Evolutionary conservation across 768 basidiomycete species (phyloP).

Genomic region (Leucosporidium scottii): DNA sequence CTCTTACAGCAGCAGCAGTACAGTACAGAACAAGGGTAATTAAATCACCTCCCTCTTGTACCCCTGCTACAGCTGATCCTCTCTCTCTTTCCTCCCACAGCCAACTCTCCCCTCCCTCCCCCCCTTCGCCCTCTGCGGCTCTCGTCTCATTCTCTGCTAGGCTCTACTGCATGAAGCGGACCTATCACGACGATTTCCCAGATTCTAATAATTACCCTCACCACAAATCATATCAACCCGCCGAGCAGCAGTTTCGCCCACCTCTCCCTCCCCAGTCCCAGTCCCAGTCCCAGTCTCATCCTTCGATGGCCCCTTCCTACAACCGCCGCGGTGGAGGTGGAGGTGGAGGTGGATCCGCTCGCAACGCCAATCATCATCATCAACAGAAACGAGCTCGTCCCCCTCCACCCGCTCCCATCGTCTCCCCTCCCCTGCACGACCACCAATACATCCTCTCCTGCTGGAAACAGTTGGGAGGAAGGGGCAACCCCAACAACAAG

Average conservation of each 20-base stretch:
- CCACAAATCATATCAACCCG: neutral
- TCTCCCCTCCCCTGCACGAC: neutral
- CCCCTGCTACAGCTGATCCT: too few species aligned
- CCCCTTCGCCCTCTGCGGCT: neutral
- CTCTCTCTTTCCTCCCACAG: too few species aligned
- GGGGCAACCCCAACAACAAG: constrained; percentile 6
- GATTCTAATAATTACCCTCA: neutral
- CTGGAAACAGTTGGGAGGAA: neutral
- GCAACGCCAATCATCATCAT: neutral
- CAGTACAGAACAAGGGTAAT: too few species aligned
- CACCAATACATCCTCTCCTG: neutral
- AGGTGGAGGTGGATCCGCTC: neutral
- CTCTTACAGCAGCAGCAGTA: too few species aligned
- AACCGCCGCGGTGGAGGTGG: neutral
- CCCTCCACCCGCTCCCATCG: neutral
- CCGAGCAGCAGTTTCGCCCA: neutral
- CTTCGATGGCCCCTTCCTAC: neutral
- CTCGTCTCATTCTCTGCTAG: neutral
- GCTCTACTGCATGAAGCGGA: neutral
- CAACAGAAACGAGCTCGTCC: neutral
- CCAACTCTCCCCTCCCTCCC: too few species aligned
- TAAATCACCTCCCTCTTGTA: too few species aligned
- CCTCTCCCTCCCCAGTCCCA: neutral
- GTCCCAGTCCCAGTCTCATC: neutral
- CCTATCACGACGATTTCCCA: neutral